These are phyloP conservation scores for Rutstroemia sp. DNA, from an alignment of 2,329 filamentous ascomycete species.

Conservation along the genomic window DNA sequence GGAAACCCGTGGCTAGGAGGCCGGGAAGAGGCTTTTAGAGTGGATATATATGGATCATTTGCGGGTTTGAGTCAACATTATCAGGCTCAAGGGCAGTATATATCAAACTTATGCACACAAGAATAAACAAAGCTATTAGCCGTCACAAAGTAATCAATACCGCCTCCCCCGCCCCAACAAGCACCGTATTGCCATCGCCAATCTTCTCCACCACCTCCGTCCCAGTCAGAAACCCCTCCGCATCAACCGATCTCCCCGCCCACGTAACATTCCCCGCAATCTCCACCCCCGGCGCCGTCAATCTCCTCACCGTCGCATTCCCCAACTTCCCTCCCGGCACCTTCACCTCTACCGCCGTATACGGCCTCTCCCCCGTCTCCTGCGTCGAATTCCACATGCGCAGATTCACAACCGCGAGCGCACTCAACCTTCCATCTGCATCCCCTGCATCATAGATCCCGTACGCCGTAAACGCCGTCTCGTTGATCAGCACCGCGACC, in stretches of 20 bases:
- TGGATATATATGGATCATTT: no score
- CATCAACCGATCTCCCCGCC: conserved; percentile 11
- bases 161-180: conserved; percentile 10
- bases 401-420: conserved; percentile 11
- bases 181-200: not conserved
- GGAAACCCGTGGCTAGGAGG: conserved; percentile 2
- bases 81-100: no score
- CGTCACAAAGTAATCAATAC: not conserved
- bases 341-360: conserved; percentile 8
- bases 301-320: conserved; percentile 9
- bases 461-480: conserved; percentile 12
- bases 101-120: no score
- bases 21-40: conserved; percentile 5
- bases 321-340: conserved; percentile 3
- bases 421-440: not conserved
- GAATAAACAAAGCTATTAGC: no score
- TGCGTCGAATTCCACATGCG: conserved; percentile 16
- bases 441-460: conserved; percentile 17
- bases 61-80: no score
- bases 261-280: conserved; percentile 12
- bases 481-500: not conserved
- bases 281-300: conserved; percentile 13
- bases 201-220: conserved; percentile 3
- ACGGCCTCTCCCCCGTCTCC: conserved; percentile 6
- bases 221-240: conserved; percentile 3